phyloP scores from a whole-genome alignment of 2,329 filamentous ascomycete genomes.

The Pseudogymnoascus pannorum region DNA sequence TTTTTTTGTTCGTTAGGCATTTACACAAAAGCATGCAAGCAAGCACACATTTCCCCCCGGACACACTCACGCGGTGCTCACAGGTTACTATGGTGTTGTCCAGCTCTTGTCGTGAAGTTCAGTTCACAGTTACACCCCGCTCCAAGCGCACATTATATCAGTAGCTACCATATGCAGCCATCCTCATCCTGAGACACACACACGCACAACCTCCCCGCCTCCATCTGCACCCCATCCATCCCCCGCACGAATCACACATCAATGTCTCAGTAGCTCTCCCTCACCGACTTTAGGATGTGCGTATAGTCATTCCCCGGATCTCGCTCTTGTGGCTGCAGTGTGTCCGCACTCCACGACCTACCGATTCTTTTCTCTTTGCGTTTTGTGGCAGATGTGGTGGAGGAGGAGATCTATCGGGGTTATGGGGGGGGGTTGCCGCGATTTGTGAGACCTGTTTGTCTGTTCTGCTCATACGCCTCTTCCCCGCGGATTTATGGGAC shows the following conservation, averaged over 20 bases:
- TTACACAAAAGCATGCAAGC: background rate
- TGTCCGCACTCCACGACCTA: background rate
- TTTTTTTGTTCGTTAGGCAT: background rate
- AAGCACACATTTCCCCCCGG: background rate
- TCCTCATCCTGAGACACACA: background rate
- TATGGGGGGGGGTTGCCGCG: background rate
- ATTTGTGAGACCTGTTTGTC: too few relatives aligned
- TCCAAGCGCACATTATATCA: background rate
- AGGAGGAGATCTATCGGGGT: background rate
- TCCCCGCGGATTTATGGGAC: background rate
- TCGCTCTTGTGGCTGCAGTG: background rate
- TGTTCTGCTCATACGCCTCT: too few relatives aligned
- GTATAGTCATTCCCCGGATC: background rate
- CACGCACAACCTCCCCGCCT: too few relatives aligned
- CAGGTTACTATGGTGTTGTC: background rate
- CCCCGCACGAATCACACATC: background rate
- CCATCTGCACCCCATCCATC: too few relatives aligned
- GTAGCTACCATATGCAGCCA: background rate
- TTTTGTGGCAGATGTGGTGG: too few relatives aligned
- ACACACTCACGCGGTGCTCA: background rate
- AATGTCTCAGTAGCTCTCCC: background rate
- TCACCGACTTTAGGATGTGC: background rate
- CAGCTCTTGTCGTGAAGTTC: too few relatives aligned
- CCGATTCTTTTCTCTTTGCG: background rate
- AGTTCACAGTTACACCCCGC: background rate